Base-by-base conservation (phyloP, 2,329 filamentous ascomycete genomes). In the Elsinoe batatas region DNA sequence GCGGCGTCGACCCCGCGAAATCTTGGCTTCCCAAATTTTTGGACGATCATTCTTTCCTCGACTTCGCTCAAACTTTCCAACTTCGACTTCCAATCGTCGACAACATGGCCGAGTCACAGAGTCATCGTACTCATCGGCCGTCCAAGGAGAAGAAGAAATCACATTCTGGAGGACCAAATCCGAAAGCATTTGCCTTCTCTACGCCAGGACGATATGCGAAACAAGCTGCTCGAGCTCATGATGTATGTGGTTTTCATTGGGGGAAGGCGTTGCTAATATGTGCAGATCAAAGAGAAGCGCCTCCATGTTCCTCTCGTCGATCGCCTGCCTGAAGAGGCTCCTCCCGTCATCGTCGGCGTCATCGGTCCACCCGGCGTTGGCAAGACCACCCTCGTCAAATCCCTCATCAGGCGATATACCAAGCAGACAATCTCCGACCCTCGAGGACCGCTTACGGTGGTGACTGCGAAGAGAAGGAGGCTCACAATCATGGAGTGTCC, bases 281-380 rank as follows among this genome's bases (percentile, higher is more conserved):
- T 18, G 13, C 33, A 91, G 86, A 84, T 95, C 71, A 93, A 89
- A 79, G 94, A 98, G 73, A 96, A 94, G 73, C 83, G 91, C 58
- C 79, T 97, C 37, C 94, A 98, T 78, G 93, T 98, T 15, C 93
- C 93, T 43, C 86, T 95, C 69, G 87, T 97, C 74, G 93, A 98
- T 76, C 85, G 94, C 63, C 78, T 97, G 26, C 91, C 93, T 61
- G 91, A 97, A 72, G 93, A 97, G 74, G 87, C 93, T 13, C 91
- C 93, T 22, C 93, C 93, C 57, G 83, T 94, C 58, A 83, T 98
- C 57, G 91, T 97, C 64, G 84, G 89, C 59, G 91, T 98, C 58
- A 91, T 97, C 67, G 94, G 93, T 54, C 93, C 93, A 56, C 89
- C 93, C 1, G 93, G 93, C 58, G 91, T 83, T 49, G 93, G 91